These are phyloP conservation scores for Coemansia aciculifera DNA, from an alignment of 192 early-diverging fungal genomes.

Conservation along the genomic window DNA sequence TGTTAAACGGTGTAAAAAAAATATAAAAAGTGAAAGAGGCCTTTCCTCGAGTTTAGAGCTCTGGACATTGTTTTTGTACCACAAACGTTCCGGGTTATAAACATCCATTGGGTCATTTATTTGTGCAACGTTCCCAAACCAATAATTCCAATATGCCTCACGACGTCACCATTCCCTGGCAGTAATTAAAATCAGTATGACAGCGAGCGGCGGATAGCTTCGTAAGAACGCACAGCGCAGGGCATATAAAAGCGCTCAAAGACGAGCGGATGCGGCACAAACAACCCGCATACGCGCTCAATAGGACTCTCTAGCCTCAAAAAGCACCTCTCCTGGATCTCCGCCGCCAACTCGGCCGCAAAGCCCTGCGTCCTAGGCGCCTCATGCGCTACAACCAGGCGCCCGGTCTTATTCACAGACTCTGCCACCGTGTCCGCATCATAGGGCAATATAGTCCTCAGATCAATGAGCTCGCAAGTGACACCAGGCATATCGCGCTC, in stretches of 20 bases:
- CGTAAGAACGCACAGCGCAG: constrained; percentile 75
- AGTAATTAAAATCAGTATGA: constrained; percentile 57
- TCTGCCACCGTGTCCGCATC: constrained; percentile 86
- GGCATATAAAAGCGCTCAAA: constrained; percentile 96
- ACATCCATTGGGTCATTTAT: neutral
- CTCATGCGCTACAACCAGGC: constrained; percentile 90
- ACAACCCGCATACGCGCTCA: constrained; percentile 83
- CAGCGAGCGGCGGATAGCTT: constrained; percentile 83
- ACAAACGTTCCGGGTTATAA: neutral
- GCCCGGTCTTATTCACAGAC: constrained; percentile 92
- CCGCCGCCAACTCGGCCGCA: constrained; percentile 84
- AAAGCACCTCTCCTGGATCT: constrained; percentile 92
- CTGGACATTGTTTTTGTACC: neutral
- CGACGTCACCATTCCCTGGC: neutral
- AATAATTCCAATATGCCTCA: no score
- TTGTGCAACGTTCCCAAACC: neutral
- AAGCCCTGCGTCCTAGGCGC: constrained; percentile 89
- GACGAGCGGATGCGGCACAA: constrained; percentile 88
- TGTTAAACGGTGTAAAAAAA: neutral
- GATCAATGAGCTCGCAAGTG: constrained; percentile 88
- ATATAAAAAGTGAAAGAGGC: neutral
- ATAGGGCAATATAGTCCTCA: constrained; percentile 88
- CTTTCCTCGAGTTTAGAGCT: neutral
- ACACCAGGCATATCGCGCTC: constrained; percentile 86
- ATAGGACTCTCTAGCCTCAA: constrained; percentile 88